Percentiles rank a stretch among this genome's conserved stretches.
These are phyloP conservation scores for Ilyonectria robusta DNA, from an alignment of 2,329 filamentous ascomycete species.

Conservation along the genomic window DNA sequence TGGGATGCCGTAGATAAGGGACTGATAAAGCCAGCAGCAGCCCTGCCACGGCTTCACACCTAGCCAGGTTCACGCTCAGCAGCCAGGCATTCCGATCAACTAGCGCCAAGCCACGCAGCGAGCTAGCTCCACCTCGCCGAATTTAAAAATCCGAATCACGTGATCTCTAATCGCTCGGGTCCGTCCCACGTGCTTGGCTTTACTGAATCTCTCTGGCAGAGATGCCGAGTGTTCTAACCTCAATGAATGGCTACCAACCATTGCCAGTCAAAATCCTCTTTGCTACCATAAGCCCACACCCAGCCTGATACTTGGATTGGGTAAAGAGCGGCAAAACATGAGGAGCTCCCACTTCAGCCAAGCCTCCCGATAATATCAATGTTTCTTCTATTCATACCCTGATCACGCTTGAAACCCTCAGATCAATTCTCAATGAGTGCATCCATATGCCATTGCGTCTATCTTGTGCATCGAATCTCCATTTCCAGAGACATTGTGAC, in stretches of 20 bases:
- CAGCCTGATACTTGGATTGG: no score
- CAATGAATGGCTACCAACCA: no score
- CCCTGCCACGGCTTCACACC: constrained; percentile 9
- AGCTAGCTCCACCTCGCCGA: constrained; percentile 29
- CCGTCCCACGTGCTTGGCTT: neutral
- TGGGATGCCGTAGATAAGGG: neutral
- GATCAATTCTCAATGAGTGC: neutral
- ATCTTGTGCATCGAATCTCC: no score
- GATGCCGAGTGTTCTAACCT: neutral
- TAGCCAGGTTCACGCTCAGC: neutral
- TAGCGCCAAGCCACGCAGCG: constrained; percentile 23
- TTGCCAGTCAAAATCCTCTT: no score
- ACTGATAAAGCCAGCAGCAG: neutral
- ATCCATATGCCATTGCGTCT: neutral
- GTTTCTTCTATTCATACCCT: neutral
- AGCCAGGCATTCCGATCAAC: constrained; percentile 24
- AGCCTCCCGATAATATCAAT: neutral
- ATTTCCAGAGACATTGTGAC: neutral
- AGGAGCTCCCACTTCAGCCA: no score
- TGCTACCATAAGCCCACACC: no score
- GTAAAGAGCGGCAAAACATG: no score
- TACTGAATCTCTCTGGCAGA: neutral
- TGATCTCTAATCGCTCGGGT: constrained; percentile 1
- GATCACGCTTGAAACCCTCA: neutral
- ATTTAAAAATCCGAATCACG: constrained; percentile 22